Evolutionary conservation across 78 protist genomes (phyloP), one percentile per base, ranked within the genome.

Genomic region (Dictyostelium firmibasis): DNA sequence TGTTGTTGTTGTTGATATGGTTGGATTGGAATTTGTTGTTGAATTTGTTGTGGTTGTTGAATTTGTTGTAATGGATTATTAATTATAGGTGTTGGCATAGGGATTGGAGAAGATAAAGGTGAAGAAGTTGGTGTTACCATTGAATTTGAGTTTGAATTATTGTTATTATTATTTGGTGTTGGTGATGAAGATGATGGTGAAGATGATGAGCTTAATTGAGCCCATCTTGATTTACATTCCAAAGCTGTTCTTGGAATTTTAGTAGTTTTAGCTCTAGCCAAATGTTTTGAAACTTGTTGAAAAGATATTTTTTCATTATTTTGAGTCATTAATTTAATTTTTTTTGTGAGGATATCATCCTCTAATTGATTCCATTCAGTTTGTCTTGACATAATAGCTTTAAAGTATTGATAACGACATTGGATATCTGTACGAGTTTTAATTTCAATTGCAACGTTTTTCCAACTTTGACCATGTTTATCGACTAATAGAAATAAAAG

Each of bases 241-340:
- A 86, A 41, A 27, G 85, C 84, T 4, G 92, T 86, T 41, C 92
- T 79, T 60, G 92, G 92, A 20, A 86, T 86, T 41, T 86, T 86
- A 18, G 92, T 86, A 14, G 78, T 77, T 77, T 86, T 86, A 29
- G 92, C 92, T 53, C 92, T 79, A 10, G 92, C 92, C 7, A 86
- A 64, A 60, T 86, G 92, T 62, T 86, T 86, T 35, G 93, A 67
- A 14, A 77, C 93, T 20, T 77, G 85, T 62, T 76, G 85, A 47
- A 86, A 86, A 5, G 93, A 77, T 0, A 57, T 57, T 13, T 69
- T 60, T 27, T 53, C 74, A 81, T 81, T 50, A 78, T 36, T 36
- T 36, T 25, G 16, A 4, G 18, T 75, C 36, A 86, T 47, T 60
- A n/a, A 41, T 33, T 77, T 44, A 41, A 86, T 38, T 81, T 86